phyloP scores from a whole-genome alignment of 148 eudicot species.

The Diospyros lotus region DNA sequence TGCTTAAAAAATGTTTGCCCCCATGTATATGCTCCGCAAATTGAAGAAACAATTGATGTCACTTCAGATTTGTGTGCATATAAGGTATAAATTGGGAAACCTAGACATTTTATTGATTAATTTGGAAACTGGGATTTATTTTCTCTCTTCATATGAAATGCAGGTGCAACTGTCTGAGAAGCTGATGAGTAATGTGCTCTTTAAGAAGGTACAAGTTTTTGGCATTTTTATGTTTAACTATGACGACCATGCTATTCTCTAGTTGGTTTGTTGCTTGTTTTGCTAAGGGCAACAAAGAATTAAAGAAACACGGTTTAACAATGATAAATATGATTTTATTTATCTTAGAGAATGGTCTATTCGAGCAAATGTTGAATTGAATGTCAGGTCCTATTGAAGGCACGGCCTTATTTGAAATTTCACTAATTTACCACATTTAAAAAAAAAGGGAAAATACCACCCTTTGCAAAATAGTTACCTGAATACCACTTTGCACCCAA shows the following conservation, averaged over 20 bases:
- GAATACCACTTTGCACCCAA: too few relatives aligned
- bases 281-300: background rate
- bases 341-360: background rate
- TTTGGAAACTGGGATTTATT: conserved; percentile 10
- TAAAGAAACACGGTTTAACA: background rate
- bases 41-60: conserved; percentile 95
- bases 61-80: conserved; percentile 99
- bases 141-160: conserved; percentile 11
- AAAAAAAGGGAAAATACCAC: too few relatives aligned
- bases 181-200: conserved; percentile 88
- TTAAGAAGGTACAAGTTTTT: conserved; percentile 65
- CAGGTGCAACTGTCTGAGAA: conserved; percentile 98
- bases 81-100: conserved; percentile 43
- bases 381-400: background rate
- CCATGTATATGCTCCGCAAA: conserved; percentile 94
- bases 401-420: background rate
- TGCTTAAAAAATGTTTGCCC: conserved; percentile 87
- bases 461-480: too few relatives aligned
- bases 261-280: background rate
- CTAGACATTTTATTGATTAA: background rate
- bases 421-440: background rate
- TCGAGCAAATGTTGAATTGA: background rate
- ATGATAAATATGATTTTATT: background rate
- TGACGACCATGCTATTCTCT: background rate
- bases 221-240: background rate